Evolutionary conservation across 2,329 filamentous ascomycete species (phyloP), one percentile per base, ranked within the genome.

Genomic region (Diaporthe citriasiana): DNA sequence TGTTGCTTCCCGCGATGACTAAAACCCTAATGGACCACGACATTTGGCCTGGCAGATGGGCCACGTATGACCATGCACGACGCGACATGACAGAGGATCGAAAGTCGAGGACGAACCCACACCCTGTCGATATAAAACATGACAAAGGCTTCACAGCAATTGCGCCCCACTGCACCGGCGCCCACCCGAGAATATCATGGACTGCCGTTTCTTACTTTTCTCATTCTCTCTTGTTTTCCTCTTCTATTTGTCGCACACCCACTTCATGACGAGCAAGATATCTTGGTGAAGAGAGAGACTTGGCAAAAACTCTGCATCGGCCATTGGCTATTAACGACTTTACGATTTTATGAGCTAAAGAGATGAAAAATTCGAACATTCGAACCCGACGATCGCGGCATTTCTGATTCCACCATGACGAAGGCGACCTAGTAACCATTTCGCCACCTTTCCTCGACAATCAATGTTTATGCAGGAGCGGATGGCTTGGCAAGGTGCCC

Each of bases 131-230:
- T 76, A 78, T 82, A 82, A 78, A 80, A 51, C 74, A 79, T 79
- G 79, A 76, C 74, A 74, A 78, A 79, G 77, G 82, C 82, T 83
- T 82, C 81, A 80, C 82, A 81, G 82, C 82, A 77, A 76, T 73
- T 77, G 47, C 38, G 69, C 75, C 78, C 80, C 80, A 80, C 78
- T 78, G 74, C 22, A 40, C 50, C 76, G 75, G 74, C 74, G 19
- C 73, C 47, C 73, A 77, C 73, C 71, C 40, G 22, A 56, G 22
- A 19, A 50, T 50, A 63, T 27, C 57, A 65, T 51, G 71, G 47
- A 56, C 53, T 45, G 38, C 35, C 42, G 17, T 63, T 63, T 40
- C 53, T 7, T 45, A 42, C 15, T 45, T 60, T 63, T 38, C 42
- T 42, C 19, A 12, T 60, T 27, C 33, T 27, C 25, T 27, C 17